Percentiles rank a stretch among this genome's conserved stretches.
These are phyloP conservation scores for Thermothelomyces thermophilus DNA, from an alignment of 2,329 filamentous ascomycete genomes.

Conservation along the genomic window DNA sequence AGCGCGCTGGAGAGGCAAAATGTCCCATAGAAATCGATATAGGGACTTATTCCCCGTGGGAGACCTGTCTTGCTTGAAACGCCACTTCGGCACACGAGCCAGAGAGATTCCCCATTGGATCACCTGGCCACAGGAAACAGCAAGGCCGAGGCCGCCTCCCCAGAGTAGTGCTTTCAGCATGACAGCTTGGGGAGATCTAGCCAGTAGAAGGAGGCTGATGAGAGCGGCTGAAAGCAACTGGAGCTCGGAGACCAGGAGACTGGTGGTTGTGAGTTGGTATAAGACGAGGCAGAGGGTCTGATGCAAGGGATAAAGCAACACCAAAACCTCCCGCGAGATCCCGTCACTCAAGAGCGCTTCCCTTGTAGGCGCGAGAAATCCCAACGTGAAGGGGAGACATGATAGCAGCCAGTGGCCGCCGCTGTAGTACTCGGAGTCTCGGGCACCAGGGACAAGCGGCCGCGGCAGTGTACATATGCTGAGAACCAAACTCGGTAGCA, in stretches of 20 bases:
- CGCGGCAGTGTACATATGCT: constrained; percentile 70
- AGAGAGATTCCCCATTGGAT: constrained; percentile 79
- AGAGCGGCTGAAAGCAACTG: constrained; percentile 78
- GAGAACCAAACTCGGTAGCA: constrained; percentile 78
- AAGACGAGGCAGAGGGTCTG: constrained; percentile 67
- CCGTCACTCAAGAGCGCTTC: constrained; percentile 18
- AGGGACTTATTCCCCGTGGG: constrained; percentile 36
- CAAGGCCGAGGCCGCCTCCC: constrained; percentile 70
- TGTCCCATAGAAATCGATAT: constrained; percentile 42
- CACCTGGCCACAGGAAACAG: constrained; percentile 65
- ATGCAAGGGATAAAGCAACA: constrained; percentile 69
- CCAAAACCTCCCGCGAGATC: constrained; percentile 28
- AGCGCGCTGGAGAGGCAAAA: constrained; percentile 24
- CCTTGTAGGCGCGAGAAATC: neutral
- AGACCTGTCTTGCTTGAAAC: constrained; percentile 57
- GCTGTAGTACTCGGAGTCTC: constrained; percentile 51
- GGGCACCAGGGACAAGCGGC: constrained; percentile 60
- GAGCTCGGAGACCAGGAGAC: constrained; percentile 77
- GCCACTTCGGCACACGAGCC: constrained; percentile 85
- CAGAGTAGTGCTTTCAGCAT: constrained; percentile 82
- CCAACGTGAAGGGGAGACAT: constrained; percentile 57
- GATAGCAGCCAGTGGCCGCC: constrained; percentile 74
- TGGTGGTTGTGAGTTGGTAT: constrained; percentile 79
- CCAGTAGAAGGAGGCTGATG: constrained; percentile 73
- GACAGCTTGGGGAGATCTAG: constrained; percentile 72